Conservation (phyloP, 495 filamentous ascomycete genomes). For the Aspergillus kassunensis region DNA sequence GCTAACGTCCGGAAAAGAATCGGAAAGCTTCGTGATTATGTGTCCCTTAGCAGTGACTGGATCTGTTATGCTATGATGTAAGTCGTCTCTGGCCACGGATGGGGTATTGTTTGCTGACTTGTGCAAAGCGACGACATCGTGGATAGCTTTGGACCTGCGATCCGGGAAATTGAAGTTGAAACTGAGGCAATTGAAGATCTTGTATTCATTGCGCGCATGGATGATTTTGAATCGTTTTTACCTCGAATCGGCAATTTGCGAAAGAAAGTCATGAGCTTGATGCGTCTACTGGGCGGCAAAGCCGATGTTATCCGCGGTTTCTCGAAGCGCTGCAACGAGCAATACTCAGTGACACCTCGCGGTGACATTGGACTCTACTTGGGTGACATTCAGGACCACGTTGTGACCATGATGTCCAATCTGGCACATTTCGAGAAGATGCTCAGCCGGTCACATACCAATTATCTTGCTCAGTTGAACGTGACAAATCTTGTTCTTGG, state of each 20-base stretch:
- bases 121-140: constrained; percentile 82
- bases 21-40: constrained; percentile 86
- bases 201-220: constrained; percentile 83
- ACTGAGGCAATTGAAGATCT: constrained; percentile 93
- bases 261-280: constrained; percentile 90
- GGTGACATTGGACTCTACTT: constrained; percentile 96
- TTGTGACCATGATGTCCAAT: constrained; percentile 98
- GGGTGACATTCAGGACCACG: constrained; percentile 97
- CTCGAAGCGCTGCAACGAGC: constrained; percentile 95
- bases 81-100: constrained; percentile 33
- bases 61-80: constrained; percentile 98
- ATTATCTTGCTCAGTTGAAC: constrained; percentile 91
- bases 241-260: constrained; percentile 84
- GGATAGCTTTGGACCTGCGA: constrained; percentile 87
- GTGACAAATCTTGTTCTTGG: constrained; percentile 83
- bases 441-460: constrained; percentile 89
- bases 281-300: constrained; percentile 91
- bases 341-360: constrained; percentile 88
- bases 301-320: constrained; percentile 97
- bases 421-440: constrained; percentile 96
- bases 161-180: constrained; percentile 78
- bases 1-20: constrained; percentile 88
- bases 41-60: constrained; percentile 91
- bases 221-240: constrained; percentile 81
- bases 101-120: constrained; percentile 12